Base-by-base conservation (phyloP, 371 early-diverging fungal genomes). In the Mucor mucedo region DNA sequence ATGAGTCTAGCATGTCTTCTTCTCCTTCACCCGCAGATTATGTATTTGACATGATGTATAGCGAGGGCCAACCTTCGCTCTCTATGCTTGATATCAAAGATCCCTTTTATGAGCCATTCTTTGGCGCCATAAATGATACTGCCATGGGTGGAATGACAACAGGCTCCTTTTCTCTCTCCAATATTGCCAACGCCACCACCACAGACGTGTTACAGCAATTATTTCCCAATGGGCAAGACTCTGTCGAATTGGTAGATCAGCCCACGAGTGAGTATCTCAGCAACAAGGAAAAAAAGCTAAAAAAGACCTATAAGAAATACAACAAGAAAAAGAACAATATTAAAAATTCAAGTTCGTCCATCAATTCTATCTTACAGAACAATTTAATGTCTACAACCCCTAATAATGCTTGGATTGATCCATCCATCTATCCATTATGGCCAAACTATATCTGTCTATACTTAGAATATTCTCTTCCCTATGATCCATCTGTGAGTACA, bases 361-460 rank as follows among this genome's bases (percentile, higher is more conserved):
- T 50, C 29, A 50, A 50, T 14, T 30, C 28, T 2, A 50, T 30
- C 14, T 11, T n/a, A 14, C 14, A 28, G 32, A 30, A 28, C 14
- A 50, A 29, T n/a, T 8, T 49, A 21, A 40, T 49, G 16, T 44
- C 47, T 8, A 21, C 64, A 8, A 28, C 32, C 13, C 32, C 50
- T n/a, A 44, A 32, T 58, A 42, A 54, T 30, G 27, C 27, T 29
- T 69, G 60, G 65, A 55, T 66, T 40, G 63, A 66, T 40, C 53
- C 63, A n/a, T 55, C 55, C 6, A n/a, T 57, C 28, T 66, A 65
- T 45, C 63, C 69, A 2, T 41, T 75, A 30, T 82, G 82, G 82
- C 82, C 82, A 5, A 82, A 79, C 40, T 79, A 79, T 50, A 30
- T 82, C n/a, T 82, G 82, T 33, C 53, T 82, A 7, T 79, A 75